These are phyloP conservation scores for Ceratobasidium sp. DNA, from an alignment of 1,284 basidiomycete species.

Conservation along the genomic window DNA sequence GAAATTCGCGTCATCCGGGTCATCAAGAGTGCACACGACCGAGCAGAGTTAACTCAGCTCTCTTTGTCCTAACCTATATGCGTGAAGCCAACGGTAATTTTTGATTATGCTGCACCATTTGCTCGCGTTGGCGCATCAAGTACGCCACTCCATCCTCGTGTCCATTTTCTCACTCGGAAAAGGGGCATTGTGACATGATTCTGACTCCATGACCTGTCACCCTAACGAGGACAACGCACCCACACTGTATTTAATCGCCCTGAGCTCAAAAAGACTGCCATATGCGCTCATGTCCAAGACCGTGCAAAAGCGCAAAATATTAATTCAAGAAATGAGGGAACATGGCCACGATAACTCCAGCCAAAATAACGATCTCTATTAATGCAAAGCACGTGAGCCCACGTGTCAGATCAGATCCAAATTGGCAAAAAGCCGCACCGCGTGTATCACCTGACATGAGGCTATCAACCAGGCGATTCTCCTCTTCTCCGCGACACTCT, in stretches of 20 bases:
- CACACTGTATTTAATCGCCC: no score
- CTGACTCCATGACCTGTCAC: no score
- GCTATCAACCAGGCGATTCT: conserved; percentile 18
- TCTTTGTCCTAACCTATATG: background rate
- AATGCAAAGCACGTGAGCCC: conserved; percentile 31
- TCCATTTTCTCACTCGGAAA: conserved; percentile 12
- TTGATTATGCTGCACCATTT: background rate
- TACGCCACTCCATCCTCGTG: conserved; percentile 6
- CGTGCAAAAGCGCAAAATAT: no score
- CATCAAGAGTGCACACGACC: no score
- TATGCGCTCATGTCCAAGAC: no score
- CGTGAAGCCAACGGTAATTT: background rate
- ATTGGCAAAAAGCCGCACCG: background rate
- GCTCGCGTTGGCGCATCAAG: background rate
- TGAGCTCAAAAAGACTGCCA: no score
- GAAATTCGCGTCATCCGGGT: no score
- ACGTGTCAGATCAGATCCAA: conserved; percentile 18
- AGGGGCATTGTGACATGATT: background rate
- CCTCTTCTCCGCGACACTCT: background rate
- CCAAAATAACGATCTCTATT: conserved; percentile 1
- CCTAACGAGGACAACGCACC: no score
- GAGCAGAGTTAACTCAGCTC: no score
- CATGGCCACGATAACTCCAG: background rate
- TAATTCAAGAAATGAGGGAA: no score
- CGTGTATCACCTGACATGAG: conserved; percentile 11